These are phyloP conservation scores for Russula lepida DNA, from an alignment of 768 basidiomycete genomes.

Conservation along the genomic window DNA sequence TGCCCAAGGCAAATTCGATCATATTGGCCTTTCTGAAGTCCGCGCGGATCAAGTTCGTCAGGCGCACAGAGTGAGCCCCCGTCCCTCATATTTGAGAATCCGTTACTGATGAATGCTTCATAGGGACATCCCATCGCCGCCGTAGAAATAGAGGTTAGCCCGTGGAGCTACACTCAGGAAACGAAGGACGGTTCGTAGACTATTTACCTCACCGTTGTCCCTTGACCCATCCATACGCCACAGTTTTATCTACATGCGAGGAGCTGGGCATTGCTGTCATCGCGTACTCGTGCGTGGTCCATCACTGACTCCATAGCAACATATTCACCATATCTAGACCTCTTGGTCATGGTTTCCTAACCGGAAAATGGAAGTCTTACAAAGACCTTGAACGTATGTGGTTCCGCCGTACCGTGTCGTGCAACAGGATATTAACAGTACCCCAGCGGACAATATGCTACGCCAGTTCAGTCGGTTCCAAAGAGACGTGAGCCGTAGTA, in stretches of 20 bases:
- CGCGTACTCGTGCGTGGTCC: conserved; percentile 38
- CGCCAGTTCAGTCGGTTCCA: conserved; percentile 31
- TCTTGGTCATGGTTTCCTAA: conserved; percentile 46
- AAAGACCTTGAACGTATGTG: conserved; percentile 28
- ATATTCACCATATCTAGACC: conserved; percentile 25
- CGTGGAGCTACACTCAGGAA: conserved; percentile 51
- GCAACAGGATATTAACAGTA: background rate
- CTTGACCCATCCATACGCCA: background rate
- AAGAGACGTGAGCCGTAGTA: conserved; percentile 26
- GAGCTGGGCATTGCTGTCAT: conserved; percentile 50
- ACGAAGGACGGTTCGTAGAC: conserved; percentile 35
- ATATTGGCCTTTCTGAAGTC: conserved; percentile 55
- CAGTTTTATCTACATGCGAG: conserved; percentile 44
- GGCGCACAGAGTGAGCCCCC: conserved; percentile 30
- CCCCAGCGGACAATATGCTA: conserved; percentile 31
- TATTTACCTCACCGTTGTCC: background rate
- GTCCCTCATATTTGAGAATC: conserved; percentile 32
- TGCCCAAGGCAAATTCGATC: conserved; percentile 48
- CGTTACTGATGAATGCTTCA: background rate
- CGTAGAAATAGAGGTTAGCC: conserved; percentile 62
- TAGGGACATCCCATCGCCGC: conserved; percentile 33
- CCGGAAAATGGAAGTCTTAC: conserved; percentile 34
- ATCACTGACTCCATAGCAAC: background rate
- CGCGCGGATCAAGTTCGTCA: conserved; percentile 37
- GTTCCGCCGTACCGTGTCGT: conserved; percentile 4